Base-by-base conservation (phyloP, 495 filamentous ascomycete genomes). In the Cercophora sp. region DNA sequence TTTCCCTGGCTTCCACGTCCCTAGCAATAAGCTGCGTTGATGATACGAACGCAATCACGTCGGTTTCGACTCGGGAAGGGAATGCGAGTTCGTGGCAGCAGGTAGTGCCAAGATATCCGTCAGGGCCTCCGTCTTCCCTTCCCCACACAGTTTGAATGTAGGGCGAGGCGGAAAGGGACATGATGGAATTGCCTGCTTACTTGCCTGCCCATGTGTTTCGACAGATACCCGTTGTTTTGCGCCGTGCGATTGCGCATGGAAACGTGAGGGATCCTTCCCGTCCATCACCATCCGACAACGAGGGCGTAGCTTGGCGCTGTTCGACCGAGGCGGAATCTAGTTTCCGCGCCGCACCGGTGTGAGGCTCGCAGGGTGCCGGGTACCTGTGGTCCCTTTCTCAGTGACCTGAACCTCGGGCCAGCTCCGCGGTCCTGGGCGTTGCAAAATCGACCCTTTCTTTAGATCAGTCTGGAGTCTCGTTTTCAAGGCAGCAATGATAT, bases 161-260 rank as follows among this genome's bases (percentile, higher is more conserved):
- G n/a, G n/a, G n/a, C n/a, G n/a, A n/a, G n/a, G n/a, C n/a, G 40
- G 40, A 43, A 43, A 43, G 40, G 40, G 40, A 43, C 40, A 22
- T 24, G 15, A 22, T 25, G 40, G 16, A 43, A 43, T 43, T 43
- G 16, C 40, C 8, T 18, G 8, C 35, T 18, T 15, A 39, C 8
- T 18, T 8, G 8, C 35, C 8, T 8, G 15, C 35, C 8, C 8
- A 5, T 5, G 35, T 18, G 15, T 8, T 18, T 9, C 15, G 18
- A 24, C 6, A 15, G 40, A 6, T 22, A 13, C 26, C 40, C 19
- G 16, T 22, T 18, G 19, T 22, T 43, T 18, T 22, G 20, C 10
- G 5, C 15, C 16, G 13, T 22, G 36, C 36, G 36, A 39, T 39
- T 19, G 18, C 36, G 15, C 40, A 22, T 22, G n/a, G n/a, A 13